Evolutionary conservation across 805 yeast species (phyloP).

Genomic region (Starmerella floris): DNA sequence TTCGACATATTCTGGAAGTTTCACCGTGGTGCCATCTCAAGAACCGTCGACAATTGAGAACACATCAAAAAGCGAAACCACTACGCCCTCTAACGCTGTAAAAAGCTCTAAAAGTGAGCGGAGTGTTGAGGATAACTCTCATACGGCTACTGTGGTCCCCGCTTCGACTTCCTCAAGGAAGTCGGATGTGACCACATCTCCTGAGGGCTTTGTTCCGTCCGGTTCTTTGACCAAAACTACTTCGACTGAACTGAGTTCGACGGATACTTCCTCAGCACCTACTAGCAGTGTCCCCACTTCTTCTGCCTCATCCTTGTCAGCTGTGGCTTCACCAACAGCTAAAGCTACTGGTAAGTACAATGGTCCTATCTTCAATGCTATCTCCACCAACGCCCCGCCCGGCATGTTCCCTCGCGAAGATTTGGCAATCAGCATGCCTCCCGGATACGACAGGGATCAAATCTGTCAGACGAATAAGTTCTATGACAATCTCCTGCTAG

Average conservation of each 20-base stretch:
- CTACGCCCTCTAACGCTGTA: not conserved
- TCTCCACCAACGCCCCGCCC: conserved; percentile 36
- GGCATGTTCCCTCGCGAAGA: conserved; percentile 35
- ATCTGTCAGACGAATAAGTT: conserved; percentile 65
- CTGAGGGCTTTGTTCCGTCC: not conserved
- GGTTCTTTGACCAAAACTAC: not conserved
- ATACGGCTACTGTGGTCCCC: conserved; percentile 3
- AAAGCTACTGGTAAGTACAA: conserved; percentile 21
- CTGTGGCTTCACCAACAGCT: conserved; percentile 13
- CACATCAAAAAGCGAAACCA: not conserved
- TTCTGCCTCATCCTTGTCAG: conserved; percentile 3
- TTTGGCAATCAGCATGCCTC: conserved; percentile 36
- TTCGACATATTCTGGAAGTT: conserved; percentile 22
- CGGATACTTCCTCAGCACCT: not conserved
- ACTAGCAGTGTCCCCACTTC: conserved; percentile 5
- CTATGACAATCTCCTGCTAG: conserved; percentile 51
- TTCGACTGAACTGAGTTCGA: not conserved
- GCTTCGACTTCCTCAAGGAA: not conserved
- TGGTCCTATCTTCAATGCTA: conserved; percentile 37
- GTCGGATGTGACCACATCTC: not conserved
- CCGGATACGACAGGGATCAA: conserved; percentile 35
- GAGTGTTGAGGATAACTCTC: not conserved
- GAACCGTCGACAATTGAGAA: not conserved
- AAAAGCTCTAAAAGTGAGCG: not conserved
- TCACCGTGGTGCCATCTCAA: conserved; percentile 8